Conservation (phyloP, 805 yeast genomes). For the Saccharomycopsis selenospora region DNA sequence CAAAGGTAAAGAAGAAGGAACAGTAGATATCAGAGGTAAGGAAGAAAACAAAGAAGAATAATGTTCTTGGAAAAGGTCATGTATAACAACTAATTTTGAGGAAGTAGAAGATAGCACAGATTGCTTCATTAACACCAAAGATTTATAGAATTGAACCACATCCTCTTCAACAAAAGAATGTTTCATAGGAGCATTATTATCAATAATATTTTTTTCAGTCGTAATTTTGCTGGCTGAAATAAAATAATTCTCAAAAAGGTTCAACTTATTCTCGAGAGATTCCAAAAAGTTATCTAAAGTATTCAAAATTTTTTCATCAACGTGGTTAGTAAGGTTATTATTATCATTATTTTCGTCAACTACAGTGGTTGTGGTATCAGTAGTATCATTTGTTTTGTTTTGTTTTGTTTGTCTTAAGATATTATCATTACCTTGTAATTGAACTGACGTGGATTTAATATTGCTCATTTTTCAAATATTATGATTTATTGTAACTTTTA, state of each 20-base stretch:
- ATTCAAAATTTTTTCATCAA: conserved; percentile 13
- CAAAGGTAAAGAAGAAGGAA: not conserved
- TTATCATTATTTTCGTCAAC: no score
- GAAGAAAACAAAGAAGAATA: conserved; percentile 11
- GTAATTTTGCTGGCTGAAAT: not conserved
- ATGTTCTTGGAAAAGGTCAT: conserved; percentile 16
- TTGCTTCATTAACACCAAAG: conserved; percentile 15
- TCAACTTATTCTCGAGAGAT: conserved; percentile 13
- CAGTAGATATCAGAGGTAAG: not conserved
- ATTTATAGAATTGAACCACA: conserved; percentile 13
- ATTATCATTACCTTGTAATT: no score
- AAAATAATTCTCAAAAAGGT: conserved; percentile 17
- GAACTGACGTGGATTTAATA: no score
- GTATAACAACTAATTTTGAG: conserved; percentile 14
- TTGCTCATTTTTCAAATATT: no score
- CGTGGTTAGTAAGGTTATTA: no score
- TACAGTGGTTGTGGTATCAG: no score
- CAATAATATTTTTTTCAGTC: not conserved
- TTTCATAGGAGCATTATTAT: not conserved
- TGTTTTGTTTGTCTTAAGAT: no score
- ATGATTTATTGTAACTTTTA: no score
- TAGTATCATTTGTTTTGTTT: no score
- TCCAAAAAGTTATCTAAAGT: conserved; percentile 16
- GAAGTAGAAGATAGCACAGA: conserved; percentile 14
- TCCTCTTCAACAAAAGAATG: conserved; percentile 7